Base-by-base conservation (phyloP, 1,284 basidiomycete species). In the Abortiporus biennis region DNA sequence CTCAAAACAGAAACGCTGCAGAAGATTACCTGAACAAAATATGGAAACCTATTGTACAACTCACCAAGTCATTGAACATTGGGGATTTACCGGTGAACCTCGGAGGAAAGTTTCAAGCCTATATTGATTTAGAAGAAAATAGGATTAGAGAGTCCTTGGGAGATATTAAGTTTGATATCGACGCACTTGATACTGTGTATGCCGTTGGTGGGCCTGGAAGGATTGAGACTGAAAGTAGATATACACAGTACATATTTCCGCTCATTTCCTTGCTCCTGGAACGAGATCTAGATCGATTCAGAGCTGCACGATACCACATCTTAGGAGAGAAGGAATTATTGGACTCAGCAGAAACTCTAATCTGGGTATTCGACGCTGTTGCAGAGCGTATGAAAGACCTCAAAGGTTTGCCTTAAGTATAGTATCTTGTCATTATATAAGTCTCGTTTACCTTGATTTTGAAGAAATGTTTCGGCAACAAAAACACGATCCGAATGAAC, bases 261-360 rank as follows among this genome's bases (percentile, higher is more conserved):
- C 17, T 59, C 1, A 8, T 60, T 8, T 57, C 54, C 29, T 43
- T 62, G 6, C 33, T 62, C 1, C 37, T 60, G 11, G 42, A 47
- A 20, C 48, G 49, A 8, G 53, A 62, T 33, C 46, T 50, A 15
- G 43, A 54, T 9, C 30, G 58, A 19, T 53, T 62, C 46, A 40
- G 40, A 9, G 16, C 45, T 2, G 55, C 52, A 4, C 40, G 45
- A 17, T 44, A 21, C 5, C 46, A 47, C 16, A 33, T 54, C 4
- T n/a, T 59, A 0, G 44, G 48, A 20, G 19, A 16, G 2, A 49
- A 52, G 16, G 56, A 55, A 37, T 21, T 54, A 2, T 4, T 22
- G 16, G 46, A 48, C 16, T 45, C 53, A 3, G 37, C 41, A 2
- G 33, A 34, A 6, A 33, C 39, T n/a, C 12, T 54, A 1, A 2